Evolutionary conservation across 768 basidiomycete species (phyloP).

Genomic region (Suillus weaverae): DNA sequence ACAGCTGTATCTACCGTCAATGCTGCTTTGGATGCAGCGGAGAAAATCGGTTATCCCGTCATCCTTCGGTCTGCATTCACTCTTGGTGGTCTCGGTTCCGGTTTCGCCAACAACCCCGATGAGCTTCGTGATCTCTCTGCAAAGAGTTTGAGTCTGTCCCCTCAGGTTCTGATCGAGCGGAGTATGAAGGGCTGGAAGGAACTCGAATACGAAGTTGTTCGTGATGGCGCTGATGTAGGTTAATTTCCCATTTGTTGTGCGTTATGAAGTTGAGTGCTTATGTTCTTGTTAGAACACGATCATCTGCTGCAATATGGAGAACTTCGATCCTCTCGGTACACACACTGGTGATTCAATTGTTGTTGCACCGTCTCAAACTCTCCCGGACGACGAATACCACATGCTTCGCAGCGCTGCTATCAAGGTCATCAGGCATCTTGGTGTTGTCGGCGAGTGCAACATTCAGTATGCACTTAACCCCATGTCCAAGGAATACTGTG

Average conservation of each 20-base stretch:
- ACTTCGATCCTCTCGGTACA: conserved; percentile 98
- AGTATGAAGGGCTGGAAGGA: conserved; percentile 99
- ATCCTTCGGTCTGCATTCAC: conserved; percentile 97
- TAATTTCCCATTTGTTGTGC: conserved; percentile 7
- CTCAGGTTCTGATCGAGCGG: conserved; percentile 95
- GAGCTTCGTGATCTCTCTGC: conserved; percentile 94
- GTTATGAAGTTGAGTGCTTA: conserved; percentile 16
- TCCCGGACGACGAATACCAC: conserved; percentile 98
- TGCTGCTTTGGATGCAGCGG: conserved; percentile 89
- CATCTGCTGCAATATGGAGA: conserved; percentile 99
- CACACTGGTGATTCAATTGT: conserved; percentile 99
- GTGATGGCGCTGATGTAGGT: conserved; percentile 94
- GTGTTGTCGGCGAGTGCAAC: conserved; percentile 93
- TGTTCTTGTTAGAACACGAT: conserved; percentile 77
- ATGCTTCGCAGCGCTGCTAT: conserved; percentile 98
- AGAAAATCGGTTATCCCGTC: conserved; percentile 92
- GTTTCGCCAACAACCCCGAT: conserved; percentile 92
- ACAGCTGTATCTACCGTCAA: conserved; percentile 96
- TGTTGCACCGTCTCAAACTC: conserved; percentile 96
- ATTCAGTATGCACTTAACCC: conserved; percentile 99
- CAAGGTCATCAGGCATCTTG: conserved; percentile 90
- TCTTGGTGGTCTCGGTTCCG: conserved; percentile 96
- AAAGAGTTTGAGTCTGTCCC: conserved; percentile 84
- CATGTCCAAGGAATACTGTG: conserved; percentile 88
- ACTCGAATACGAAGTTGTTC: conserved; percentile 98